Percentiles rank a stretch among this genome's conserved stretches.
Conservation (phyloP, 306 rosid genomes). For the Dicorynia guianensis region DNA sequence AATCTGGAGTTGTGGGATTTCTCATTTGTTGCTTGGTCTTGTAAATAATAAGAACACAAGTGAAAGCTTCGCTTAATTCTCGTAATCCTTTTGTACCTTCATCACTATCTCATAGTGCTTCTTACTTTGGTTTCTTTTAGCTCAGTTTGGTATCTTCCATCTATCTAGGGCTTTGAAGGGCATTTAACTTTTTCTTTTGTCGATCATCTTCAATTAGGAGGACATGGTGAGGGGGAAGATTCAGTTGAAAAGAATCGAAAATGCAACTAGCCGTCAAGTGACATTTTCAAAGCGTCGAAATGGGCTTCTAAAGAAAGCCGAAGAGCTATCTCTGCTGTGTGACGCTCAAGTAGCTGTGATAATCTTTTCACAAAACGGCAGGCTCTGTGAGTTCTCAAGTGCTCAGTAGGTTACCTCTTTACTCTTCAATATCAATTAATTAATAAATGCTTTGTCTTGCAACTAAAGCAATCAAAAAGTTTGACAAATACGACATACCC, state of each 20-base stretch:
- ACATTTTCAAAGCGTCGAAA: constrained; percentile 68
- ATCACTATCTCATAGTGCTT: background rate
- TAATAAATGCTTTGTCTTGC: background rate
- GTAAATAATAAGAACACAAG: background rate
- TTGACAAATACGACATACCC: no score
- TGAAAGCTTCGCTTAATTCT: constrained; percentile 1
- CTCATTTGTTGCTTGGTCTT: background rate
- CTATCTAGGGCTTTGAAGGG: background rate
- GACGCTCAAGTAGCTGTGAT: constrained; percentile 68
- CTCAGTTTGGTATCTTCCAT: background rate
- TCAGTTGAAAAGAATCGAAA: constrained; percentile 66
- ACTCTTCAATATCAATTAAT: background rate
- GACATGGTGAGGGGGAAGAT: constrained; percentile 78
- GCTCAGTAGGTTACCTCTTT: constrained; percentile 59
- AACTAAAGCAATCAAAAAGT: background rate
- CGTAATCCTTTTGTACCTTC: constrained; percentile 13
- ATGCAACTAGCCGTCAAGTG: constrained; percentile 64
- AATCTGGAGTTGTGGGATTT: background rate
- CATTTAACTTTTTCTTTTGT: background rate
- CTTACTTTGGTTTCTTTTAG: background rate
- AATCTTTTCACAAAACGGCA: constrained; percentile 75
- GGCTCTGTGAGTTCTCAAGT: constrained; percentile 64
- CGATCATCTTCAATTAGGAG: background rate
- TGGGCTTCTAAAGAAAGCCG: constrained; percentile 73
- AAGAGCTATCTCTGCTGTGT: constrained; percentile 73